Base-by-base conservation (phyloP, 192 early-diverging fungal genomes). In the Phlyctochytrium planicorne region DNA sequence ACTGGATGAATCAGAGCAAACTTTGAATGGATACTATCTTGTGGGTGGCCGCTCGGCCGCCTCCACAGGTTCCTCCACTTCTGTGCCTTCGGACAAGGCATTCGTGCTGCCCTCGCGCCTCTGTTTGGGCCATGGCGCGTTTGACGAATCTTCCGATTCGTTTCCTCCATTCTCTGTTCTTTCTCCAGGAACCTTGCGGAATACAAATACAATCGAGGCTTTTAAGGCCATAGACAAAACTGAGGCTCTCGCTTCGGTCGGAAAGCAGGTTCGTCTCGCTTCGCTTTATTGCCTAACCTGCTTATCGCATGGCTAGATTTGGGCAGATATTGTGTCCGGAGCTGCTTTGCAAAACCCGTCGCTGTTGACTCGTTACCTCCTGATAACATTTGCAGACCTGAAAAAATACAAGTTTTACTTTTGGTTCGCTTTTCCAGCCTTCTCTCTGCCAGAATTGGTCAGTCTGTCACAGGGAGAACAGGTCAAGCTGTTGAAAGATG, bases 341-440 rank as follows among this genome's bases (percentile, higher is more conserved):
- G 69, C 73, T 16, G 90, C 90, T 0, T 69, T 90, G 0, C 29
- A 66, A 31, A 33, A 84, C 30, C 95, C 96, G 0, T 68, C 67
- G 30, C 70, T 90, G 10, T 78, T 99, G 34, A 83, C 82, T 57
- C 81, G 75, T 16, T 97, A 97, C 71, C 60, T 90, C 14, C 70
- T 96, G 30, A 53, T 97, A 17, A 90, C 95, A n/a, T 97, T 94
- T 80, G 93, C 95, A 0, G 95, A 99, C 74, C 70, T 99, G 62
- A 99, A 99, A 72, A 93, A 93, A 73, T 97, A 93, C 83, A 89
- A 85, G 68, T 98, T 93, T 72, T 91, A 89, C 72, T 96, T 94
- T 73, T 95, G 94, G 94, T 94, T 94, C 66, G 91, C 87, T 2
- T 97, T 97, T 72, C 97, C 97, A 0, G 94, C 93, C 0, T 72